Base-by-base conservation (phyloP, 2,329 filamentous ascomycete species). In the Domatiomyces catenatus region DNA sequence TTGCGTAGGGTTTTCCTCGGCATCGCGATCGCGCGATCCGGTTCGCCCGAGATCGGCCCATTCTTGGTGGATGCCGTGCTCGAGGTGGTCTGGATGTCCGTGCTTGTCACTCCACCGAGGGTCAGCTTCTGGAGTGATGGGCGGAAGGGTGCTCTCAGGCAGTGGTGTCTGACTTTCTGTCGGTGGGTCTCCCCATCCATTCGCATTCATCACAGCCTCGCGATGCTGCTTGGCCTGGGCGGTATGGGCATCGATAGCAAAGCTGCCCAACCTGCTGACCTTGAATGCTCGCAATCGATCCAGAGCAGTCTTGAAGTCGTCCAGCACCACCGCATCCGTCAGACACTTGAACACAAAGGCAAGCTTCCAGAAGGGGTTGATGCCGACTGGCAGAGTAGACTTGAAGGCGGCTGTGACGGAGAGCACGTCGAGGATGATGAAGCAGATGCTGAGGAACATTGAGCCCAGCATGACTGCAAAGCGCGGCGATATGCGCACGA, bases 291-390 rank as follows among this genome's bases (percentile, higher is more conserved):
- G 48, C 22, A 61, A 47, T 49, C 59, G 55, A 39, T 70, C 68
- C 18, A 71, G 52, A 0, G 67, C 66, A 2, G 75, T 76, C 56
- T 79, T 79, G 69, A 80, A 80, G 57, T 80, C 76, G 58, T 80
- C 77, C 39, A 80, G 69, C 28, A 80, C 69, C 42, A 80, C 73
- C 0, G 71, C 75, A 56, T 80, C 77, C 5, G 76, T 78, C 47
- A 79, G 66, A 53, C 76, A 79, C 60, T 79, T 79, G 68, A 77
- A 78, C 19, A 77, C 71, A 50, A 76, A 75, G 1, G 72, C 68
- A 3, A 78, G 63, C 47, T 61, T 80, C 79, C 79, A 82, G 61
- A 80, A 82, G 0, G 79, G 79, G 58, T 82, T 79, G 58, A 82
- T 75, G n/a, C 77, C 77, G 6, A 74, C 74, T 0, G 72, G 68